phyloP scores from a whole-genome alignment of 192 early-diverging fungal species.

The Radiomyces spectabilis region DNA sequence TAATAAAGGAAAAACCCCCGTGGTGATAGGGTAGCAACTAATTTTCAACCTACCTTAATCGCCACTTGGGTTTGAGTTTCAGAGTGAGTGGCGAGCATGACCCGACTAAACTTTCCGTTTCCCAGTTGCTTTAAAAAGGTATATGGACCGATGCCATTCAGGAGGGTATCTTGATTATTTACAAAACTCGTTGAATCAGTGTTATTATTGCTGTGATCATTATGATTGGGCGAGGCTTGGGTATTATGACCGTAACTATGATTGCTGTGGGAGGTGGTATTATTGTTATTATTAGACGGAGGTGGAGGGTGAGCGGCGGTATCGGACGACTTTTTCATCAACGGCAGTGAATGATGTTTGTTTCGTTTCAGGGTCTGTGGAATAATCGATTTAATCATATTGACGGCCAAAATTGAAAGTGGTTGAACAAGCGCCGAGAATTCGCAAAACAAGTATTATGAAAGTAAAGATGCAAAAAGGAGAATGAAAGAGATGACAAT shows the following conservation, averaged over 20 bases:
- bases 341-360: background rate
- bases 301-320: background rate
- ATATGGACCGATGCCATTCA: slow-evolving; percentile 61
- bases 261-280: background rate
- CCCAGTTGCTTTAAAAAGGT: slow-evolving; percentile 66
- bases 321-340: background rate
- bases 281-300: slow-evolving; percentile 1
- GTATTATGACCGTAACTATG: background rate
- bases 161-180: slow-evolving; percentile 27
- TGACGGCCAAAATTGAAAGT: background rate
- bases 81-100: slow-evolving; percentile 63
- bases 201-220: background rate
- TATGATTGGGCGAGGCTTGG: background rate
- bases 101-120: slow-evolving; percentile 75
- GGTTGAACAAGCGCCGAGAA: background rate
- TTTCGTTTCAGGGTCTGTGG: background rate
- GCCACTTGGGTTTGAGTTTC: slow-evolving; percentile 25
- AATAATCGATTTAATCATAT: background rate
- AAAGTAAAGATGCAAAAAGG: background rate
- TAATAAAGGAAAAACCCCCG: too few relatives aligned
- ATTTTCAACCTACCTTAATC: slow-evolving; percentile 17
- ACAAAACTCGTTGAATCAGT: background rate
- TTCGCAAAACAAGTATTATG: background rate
- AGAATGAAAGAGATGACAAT: background rate
- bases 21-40: background rate